A percentile compares a stretch with the other conserved stretches of the same genome.
Evolutionary conservation across 2,329 filamentous ascomycete species (phyloP).

Genomic region (Fusarium heterosporum): DNA sequence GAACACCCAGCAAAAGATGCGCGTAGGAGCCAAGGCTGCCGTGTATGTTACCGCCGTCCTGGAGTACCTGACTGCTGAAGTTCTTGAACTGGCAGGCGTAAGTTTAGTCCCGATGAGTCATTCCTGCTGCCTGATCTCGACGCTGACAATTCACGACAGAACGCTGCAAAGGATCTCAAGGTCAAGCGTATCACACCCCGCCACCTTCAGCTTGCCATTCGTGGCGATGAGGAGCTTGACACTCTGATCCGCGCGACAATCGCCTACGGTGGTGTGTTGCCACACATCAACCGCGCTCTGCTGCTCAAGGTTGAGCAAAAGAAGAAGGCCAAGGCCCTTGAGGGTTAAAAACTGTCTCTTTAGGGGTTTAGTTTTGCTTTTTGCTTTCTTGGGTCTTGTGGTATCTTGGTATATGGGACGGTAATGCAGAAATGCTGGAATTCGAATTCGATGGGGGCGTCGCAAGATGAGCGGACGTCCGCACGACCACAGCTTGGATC

Average conservation of each 20-base stretch:
- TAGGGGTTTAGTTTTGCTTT: constrained; percentile 39
- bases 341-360: constrained; percentile 52
- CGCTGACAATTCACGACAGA: constrained; percentile 62
- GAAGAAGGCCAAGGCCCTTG: constrained; percentile 79
- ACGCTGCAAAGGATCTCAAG: constrained; percentile 99
- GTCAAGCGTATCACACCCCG: constrained; percentile 99
- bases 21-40: constrained; percentile 97
- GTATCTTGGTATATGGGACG: constrained; percentile 45
- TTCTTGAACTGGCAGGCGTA: constrained; percentile 94
- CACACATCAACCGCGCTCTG: constrained; percentile 97
- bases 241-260: constrained; percentile 98
- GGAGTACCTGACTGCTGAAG: constrained; percentile 97
- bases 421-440: constrained; percentile 47
- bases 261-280: constrained; percentile 96
- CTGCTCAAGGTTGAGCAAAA: constrained; percentile 97
- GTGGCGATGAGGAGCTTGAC: constrained; percentile 97
- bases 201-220: constrained; percentile 97
- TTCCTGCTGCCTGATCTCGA: constrained; percentile 27
- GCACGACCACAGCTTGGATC: constrained; percentile 44
- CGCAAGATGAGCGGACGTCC: constrained; percentile 36
- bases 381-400: constrained; percentile 40
- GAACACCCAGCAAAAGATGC: constrained; percentile 99
- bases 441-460: constrained; percentile 45
- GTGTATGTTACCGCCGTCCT: constrained; percentile 98
- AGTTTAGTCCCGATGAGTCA: constrained; percentile 53